Base-by-base conservation (phyloP, 1,139 yeast genomes). In the Lodderomyces oxycetoniae region DNA sequence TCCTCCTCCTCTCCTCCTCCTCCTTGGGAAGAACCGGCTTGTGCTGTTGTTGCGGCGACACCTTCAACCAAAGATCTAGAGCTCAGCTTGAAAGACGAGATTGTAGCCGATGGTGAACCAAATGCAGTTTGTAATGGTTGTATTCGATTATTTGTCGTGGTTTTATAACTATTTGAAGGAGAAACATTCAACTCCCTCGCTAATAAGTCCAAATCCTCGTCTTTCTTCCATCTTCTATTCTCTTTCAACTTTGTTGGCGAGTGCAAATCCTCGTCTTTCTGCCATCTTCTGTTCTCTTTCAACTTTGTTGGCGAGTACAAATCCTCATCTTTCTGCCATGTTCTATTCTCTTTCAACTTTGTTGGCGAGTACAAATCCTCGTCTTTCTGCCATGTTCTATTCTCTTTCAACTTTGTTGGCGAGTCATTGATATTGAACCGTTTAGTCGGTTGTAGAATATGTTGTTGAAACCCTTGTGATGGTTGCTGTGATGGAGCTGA, bases 101-200 rank as follows among this genome's bases (percentile, higher is more conserved):
- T 67, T 0, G 73, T 68, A 1, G 66, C 74, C 7, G 71, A 65
- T 2, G 71, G 70, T 0, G 71, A 57, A 37, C 66, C 72, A 40
- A 60, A 68, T 31, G 58, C 55, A n/a, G 64, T 47, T 30, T 64
- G 49, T 12, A 65, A 47, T 17, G 61, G 21, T 10, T 25, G 22
- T 58, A 14, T 59, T 47, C 4, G 66, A 61, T 19, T 56, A 49
- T 4, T 48, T 16, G 6, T 24, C 24, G 15, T 30, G 5, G 28
- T 33, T n/a, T n/a, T n/a, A n/a, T n/a, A n/a, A n/a, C n/a, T n/a
- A n/a, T n/a, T n/a, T n/a, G n/a, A n/a, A 1, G 61, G 56, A 3
- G 56, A 52, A 15, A 59, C 45, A 37, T 63, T 54, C 42, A 68
- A 49, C 43, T 68, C 65, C 31, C 57, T 51, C 4, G 73, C 73